A percentile compares a stretch with the other conserved stretches of the same genome.
phyloP scores from a whole-genome alignment of 345 rosid species.

The Garcia nutans region DNA sequence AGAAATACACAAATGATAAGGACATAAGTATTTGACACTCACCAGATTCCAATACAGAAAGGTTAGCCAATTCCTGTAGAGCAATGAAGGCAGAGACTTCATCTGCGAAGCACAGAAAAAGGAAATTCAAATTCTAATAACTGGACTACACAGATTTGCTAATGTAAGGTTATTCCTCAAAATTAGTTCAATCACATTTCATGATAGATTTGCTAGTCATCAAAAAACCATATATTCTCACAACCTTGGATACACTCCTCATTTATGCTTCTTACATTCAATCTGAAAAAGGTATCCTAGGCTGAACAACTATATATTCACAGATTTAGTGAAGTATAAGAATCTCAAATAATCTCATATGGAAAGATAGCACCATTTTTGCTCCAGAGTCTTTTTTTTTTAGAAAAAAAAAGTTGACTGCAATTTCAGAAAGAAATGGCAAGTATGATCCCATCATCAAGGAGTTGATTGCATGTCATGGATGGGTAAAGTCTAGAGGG shows the following conservation, averaged over 20 bases:
- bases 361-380: neutral
- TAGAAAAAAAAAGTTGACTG: neutral
- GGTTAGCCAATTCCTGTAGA: conserved; percentile 29
- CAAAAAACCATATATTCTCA: neutral
- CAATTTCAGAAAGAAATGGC: neutral
- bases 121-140: neutral
- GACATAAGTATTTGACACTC: neutral
- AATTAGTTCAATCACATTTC: neutral
- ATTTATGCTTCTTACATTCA: neutral
- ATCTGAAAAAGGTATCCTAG: neutral
- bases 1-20: neutral
- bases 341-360: neutral
- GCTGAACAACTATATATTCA: neutral
- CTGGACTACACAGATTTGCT: neutral
- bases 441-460: neutral
- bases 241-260: neutral
- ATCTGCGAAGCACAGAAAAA: conserved; percentile 23
- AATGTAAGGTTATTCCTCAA: neutral
- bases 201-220: neutral
- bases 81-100: conserved; percentile 26
- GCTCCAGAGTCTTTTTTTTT: neutral
- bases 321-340: neutral
- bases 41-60: conserved; percentile 33
- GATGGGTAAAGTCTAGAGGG: neutral
- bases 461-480: neutral